phyloP scores from a whole-genome alignment of 176 grass and related monocot genomes.

The Melocanna baccifera region DNA sequence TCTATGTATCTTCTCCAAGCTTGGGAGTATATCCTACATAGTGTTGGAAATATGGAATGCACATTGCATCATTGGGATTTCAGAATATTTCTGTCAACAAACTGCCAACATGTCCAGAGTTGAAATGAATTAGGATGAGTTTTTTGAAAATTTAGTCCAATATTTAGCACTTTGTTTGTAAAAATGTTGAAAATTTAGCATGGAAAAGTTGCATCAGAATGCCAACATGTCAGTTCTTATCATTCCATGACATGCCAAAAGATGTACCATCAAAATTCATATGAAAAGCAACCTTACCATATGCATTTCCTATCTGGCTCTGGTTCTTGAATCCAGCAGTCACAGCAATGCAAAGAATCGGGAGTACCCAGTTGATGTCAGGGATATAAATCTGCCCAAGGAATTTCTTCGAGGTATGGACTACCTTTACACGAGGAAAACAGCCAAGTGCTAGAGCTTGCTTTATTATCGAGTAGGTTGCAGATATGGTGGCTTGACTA shows the following conservation, averaged over 20 bases:
- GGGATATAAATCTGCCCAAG: constrained; percentile 99
- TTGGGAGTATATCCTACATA: background rate
- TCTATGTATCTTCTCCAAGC: constrained; percentile 8
- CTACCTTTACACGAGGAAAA: constrained; percentile 90
- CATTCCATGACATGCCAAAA: background rate
- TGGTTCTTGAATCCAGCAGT: constrained; percentile 97
- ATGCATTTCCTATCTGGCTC: constrained; percentile 95
- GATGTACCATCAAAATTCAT: background rate
- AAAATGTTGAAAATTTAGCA: background rate
- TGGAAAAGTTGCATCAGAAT: background rate
- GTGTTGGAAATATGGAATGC: background rate
- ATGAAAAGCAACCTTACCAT: constrained; percentile 52
- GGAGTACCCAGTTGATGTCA: constrained; percentile 95
- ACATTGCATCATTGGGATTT: background rate
- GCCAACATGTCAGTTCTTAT: background rate
- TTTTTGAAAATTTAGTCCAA: background rate
- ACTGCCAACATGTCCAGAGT: background rate
- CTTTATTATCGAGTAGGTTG: constrained; percentile 97
- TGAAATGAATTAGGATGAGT: background rate
- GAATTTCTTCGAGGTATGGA: constrained; percentile 97
- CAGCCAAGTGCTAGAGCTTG: constrained; percentile 90
- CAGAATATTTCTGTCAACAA: background rate
- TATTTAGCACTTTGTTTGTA: background rate
- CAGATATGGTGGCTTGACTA: constrained; percentile 97
- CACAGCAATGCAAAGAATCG: constrained; percentile 87